Base-by-base conservation (phyloP, 2,329 filamentous ascomycete genomes). In the Aspergillus intermedius region DNA sequence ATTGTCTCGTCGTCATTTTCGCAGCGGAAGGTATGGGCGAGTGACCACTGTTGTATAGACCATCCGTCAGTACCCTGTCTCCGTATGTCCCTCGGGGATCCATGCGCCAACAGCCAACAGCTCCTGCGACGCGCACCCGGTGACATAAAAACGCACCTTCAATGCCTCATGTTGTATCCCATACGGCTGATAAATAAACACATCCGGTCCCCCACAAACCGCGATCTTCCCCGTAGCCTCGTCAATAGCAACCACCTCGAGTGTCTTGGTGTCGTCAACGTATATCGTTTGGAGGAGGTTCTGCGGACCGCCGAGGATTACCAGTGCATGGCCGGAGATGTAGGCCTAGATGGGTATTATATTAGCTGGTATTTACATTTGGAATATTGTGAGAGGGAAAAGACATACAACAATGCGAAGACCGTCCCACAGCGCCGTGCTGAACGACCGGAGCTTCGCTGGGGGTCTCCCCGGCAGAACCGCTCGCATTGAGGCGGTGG, bases 241-340 rank as follows among this genome's bases (percentile, higher is more conserved):
- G 62, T 97, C 88, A 53, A 97, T 80, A 25, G 82, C 80, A 54
- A 97, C 81, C 23, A 89, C 86, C 54, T 89, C 80, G 23, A 97
- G 77, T 21, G 82, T 76, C 13, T 74, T 68, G 39, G 77, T 74
- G 56, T 88, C 82, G 61, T 94, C 87, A 62, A 93, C 84, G 72
- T 95, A 95, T 57, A 95, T 86, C 3, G 91, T 96, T 69, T 98
- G 93, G 30, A 95, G 71, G 54, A 96, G 81, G 47, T 80, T 80
- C 53, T 84, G 77, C 46, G 87, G 80, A 45, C 83, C 86, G 62
- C 82, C 80, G 58, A 97, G 82, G 60, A 98, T 84, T 46, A 93
- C 82, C 55, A 97, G 81, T 53, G 88, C 88, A 69, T 86, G 87
- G 61, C 91, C 91, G 51, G 88, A 93, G 56, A 96, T 86, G 71